Percentiles rank a stretch among this genome's conserved stretches.
Conservation (phyloP, 2,329 filamentous ascomycete species). For the Fusarium aywerte region DNA sequence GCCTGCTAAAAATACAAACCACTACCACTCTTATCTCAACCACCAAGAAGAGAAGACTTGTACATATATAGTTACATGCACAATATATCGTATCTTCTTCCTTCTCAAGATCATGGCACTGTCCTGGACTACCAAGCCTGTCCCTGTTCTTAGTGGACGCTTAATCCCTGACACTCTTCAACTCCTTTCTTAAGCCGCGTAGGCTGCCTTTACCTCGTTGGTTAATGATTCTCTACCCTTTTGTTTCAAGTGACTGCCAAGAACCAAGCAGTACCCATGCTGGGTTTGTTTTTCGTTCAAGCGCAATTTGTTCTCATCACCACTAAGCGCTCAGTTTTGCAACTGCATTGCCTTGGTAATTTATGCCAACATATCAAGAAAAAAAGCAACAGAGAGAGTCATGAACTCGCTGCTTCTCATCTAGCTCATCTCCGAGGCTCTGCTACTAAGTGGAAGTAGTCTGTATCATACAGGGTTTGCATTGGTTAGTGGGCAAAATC, state of each 20-base stretch:
- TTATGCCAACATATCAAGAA: background rate
- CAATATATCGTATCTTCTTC: background rate
- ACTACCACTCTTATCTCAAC: background rate
- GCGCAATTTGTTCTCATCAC: constrained; percentile 2
- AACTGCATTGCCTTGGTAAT: background rate
- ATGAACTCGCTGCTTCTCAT: background rate
- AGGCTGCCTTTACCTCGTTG: constrained; percentile 19
- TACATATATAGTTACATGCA: background rate
- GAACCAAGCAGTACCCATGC: constrained; percentile 18
- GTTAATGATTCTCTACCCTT: constrained; percentile 26
- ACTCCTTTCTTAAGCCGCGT: constrained; percentile 39
- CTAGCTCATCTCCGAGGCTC: background rate
- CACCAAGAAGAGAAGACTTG: background rate
- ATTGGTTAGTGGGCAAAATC: constrained; percentile 10
- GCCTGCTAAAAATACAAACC: constrained; percentile 1
- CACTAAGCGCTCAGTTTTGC: constrained; percentile 10
- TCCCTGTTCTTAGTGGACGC: constrained; percentile 11
- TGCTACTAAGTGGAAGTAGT: background rate
- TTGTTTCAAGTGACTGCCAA: constrained; percentile 38
- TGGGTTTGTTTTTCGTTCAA: background rate
- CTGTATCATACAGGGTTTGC: background rate
- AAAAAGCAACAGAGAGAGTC: background rate
- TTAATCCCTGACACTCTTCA: constrained; percentile 8
- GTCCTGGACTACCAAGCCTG: background rate
- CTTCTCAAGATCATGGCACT: background rate